phyloP scores from a whole-genome alignment of 139 green algal genomes.

The Asterochloris erici region DNA sequence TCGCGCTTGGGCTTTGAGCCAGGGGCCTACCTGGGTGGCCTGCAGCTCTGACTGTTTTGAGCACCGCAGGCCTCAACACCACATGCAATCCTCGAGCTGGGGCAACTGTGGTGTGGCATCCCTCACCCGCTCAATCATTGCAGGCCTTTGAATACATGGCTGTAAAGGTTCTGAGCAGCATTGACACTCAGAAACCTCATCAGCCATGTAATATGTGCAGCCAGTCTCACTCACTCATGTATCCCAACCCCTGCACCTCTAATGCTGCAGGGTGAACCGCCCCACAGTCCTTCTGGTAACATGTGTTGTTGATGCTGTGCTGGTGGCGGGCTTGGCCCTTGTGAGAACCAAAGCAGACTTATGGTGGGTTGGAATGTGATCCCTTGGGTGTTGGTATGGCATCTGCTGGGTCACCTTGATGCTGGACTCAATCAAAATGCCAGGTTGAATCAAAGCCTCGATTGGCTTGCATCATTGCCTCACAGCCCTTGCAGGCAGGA shows the following conservation, averaged over 20 bases:
- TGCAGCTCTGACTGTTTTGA: too few relatives aligned
- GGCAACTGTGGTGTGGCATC: not conserved
- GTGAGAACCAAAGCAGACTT: conserved; percentile 2
- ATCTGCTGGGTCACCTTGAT: not conserved
- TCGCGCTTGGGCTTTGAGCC: too few relatives aligned
- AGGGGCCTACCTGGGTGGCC: too few relatives aligned
- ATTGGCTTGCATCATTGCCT: too few relatives aligned
- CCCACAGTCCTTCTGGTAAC: conserved; percentile 25
- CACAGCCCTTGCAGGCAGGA: too few relatives aligned
- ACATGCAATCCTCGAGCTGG: not conserved
- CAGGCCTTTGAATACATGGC: not conserved
- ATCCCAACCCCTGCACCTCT: not conserved
- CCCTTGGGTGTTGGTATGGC: not conserved
- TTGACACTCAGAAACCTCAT: too few relatives aligned
- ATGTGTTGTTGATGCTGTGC: not conserved
- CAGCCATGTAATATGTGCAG: too few relatives aligned
- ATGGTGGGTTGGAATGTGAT: conserved; percentile 10
- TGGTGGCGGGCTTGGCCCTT: conserved; percentile 16
- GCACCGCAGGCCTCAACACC: not conserved
- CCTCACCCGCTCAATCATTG: not conserved
- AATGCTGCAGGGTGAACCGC: conserved; percentile 29
- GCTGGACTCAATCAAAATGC: too few relatives aligned
- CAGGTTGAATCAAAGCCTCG: too few relatives aligned
- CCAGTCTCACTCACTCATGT: not conserved
- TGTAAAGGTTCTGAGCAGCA: too few relatives aligned